Evolutionary conservation across 2,329 filamentous ascomycete species (phyloP), one percentile per base, ranked within the genome.

Genomic region (Colletotrichum incanum): DNA sequence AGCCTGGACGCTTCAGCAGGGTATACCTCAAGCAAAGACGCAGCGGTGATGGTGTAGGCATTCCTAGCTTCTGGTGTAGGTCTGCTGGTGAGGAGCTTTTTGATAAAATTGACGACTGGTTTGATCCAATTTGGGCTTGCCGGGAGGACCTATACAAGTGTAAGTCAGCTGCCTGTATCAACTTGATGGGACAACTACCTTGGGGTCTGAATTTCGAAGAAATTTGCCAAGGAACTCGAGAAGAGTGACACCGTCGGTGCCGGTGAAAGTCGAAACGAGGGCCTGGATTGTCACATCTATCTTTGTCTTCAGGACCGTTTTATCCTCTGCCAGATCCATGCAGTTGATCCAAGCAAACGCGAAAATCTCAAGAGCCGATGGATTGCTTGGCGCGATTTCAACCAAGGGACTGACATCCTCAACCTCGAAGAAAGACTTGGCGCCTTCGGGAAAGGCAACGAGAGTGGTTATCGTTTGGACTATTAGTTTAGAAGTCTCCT

Each of bases 191-290:
- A 8, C 26, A 79, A 84, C 76, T 80, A 90, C 89, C 72, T 82
- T 79, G 16, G 84, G 79, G 28, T 86, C 81, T 12, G 89, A 80
- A 60, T 85, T 86, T 6, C 86, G 83, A 3, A 92, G 78, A 55
- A 90, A 81, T 54, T 82, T 81, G 20, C 85, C 87, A n/a, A 91
- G 75, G 75, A 91, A 92, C 49, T 83, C 83, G 2, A 92, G 80
- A 4, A 92, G 81, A 0, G 88, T 91, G 5, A 90, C 87, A 5
- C 85, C 89, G 76, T 92, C 89, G 12, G 90, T 92, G 14, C 86
- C 86, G 47, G 84, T 86, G 76, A 91, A 92, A 0, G 86, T 85
- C 9, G 86, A 82, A 8, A 88, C 82, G 3, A 92, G 82, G 11
- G 78, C 79, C 45, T 84, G 82, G 5, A 92, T 81, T 3, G 83